Evolutionary conservation across 371 early-diverging fungal species (phyloP).

Genomic region (Mucor plumbeus): DNA sequence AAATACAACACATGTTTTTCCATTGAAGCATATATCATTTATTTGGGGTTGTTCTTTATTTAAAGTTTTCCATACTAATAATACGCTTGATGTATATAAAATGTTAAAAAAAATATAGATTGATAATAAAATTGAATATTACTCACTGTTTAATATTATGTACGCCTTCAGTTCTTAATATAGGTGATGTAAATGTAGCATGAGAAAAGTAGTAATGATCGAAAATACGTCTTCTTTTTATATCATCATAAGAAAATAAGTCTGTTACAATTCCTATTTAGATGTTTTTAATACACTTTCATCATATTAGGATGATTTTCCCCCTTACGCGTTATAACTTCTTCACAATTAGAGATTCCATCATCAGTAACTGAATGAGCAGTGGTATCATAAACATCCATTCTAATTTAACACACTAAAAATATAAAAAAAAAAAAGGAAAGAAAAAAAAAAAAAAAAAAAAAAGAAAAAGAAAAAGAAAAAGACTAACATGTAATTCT

Average conservation of each 20-base stretch:
- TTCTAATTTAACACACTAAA: not conserved
- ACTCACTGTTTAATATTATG: conserved; percentile 56
- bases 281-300: not conserved
- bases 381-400: conserved; percentile 20
- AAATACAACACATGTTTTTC: conserved; percentile 41
- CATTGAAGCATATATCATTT: conserved; percentile 54
- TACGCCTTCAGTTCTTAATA: conserved; percentile 53
- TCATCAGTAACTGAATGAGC: conserved; percentile 19
- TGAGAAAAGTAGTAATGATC: conserved; percentile 47
- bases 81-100: conserved; percentile 32
- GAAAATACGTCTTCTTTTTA: conserved; percentile 39
- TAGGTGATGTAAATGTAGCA: conserved; percentile 51
- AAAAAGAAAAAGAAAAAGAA: not conserved
- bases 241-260: conserved; percentile 46
- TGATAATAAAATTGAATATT: not conserved
- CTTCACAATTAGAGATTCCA: conserved; percentile 13
- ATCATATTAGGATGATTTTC: no score
- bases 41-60: conserved; percentile 55
- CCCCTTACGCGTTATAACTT: conserved; percentile 15
- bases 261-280: conserved; percentile 39
- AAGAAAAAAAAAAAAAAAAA: not conserved
- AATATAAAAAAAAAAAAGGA: conserved; percentile 1
- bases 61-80: conserved; percentile 57
- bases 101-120: not conserved
- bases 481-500: no score